A percentile compares a stretch with the other conserved stretches of the same genome.
phyloP scores from a whole-genome alignment of 2,329 filamentous ascomycete species.

The Teratosphaeria gauchensis region DNA sequence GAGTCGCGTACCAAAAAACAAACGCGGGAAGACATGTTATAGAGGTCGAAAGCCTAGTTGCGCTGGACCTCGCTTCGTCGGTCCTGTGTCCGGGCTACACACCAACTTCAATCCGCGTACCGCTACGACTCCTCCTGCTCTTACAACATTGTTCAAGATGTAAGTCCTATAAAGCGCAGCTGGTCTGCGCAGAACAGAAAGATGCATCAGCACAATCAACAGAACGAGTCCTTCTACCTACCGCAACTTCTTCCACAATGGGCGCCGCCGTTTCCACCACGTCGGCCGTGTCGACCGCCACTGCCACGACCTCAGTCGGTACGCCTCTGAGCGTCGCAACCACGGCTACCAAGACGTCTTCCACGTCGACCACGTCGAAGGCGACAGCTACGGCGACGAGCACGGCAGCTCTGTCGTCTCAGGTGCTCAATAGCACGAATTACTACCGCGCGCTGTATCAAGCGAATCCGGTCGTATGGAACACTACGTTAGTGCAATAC shows the following conservation, averaged over 20 bases:
- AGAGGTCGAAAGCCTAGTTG: not conserved
- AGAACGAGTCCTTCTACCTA: not conserved
- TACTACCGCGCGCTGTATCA: constrained; percentile 17
- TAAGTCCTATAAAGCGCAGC: not conserved
- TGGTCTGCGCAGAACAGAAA: not conserved
- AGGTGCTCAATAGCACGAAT: constrained; percentile 26
- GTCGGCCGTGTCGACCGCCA: not conserved
- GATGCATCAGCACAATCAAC: not conserved
- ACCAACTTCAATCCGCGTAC: not conserved
- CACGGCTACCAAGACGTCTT: not conserved
- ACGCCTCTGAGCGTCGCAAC: not conserved
- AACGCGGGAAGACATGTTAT: not conserved
- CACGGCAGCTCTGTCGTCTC: constrained; percentile 5
- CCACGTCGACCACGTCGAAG: not conserved
- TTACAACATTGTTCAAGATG: not conserved
- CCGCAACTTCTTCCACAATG: not conserved
- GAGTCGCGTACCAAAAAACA: not conserved
- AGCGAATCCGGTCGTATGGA: constrained; percentile 18
- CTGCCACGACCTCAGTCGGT: not conserved
- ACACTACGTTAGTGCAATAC: constrained; percentile 17
- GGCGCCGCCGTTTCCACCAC: not conserved
- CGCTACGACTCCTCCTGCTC: not conserved
- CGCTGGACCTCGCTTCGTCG: not conserved
- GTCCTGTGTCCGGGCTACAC: not conserved
- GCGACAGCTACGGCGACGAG: not conserved